Conservation (phyloP, 345 rosid genomes). For the Durio zibethinus region DNA sequence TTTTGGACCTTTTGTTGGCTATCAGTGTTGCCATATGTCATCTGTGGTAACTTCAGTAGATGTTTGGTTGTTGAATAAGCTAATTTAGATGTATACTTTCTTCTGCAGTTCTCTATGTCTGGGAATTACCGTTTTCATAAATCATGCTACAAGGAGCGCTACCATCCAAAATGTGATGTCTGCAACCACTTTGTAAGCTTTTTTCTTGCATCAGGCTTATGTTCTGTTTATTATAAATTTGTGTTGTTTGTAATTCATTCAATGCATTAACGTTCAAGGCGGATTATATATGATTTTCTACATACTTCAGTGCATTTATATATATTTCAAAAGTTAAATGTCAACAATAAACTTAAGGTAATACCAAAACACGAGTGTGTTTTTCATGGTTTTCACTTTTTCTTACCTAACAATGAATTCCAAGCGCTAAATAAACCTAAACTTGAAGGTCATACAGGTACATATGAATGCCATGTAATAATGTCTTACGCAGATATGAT, state of each 20-base stretch:
- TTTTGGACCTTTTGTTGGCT: not conserved
- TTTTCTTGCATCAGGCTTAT: not conserved
- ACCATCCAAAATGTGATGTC: conserved; percentile 96
- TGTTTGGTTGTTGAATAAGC: not conserved
- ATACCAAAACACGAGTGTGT: not conserved
- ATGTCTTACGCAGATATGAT: not conserved
- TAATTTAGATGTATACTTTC: conserved; percentile 22
- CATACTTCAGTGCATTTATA: not conserved
- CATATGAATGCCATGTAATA: not conserved
- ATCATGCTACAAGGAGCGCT: conserved; percentile 77
- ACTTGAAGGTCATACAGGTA: not conserved
- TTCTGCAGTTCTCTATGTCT: conserved; percentile 71
- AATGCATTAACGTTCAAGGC: not conserved
- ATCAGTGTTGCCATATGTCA: not conserved
- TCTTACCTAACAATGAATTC: not conserved
- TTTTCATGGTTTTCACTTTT: not conserved
- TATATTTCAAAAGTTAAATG: not conserved
- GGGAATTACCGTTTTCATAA: conserved; percentile 85
- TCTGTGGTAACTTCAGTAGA: conserved; percentile 4
- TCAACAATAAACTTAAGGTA: not conserved
- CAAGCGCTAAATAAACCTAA: not conserved
- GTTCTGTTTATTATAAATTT: not conserved
- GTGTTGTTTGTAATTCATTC: not conserved
- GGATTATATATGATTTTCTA: not conserved
- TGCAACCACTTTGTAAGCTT: conserved; percentile 81